A percentile compares a stretch with the other conserved stretches of the same genome.
Conservation (phyloP, 208 protist genomes). For the Leptomonas pyrrhocoris region DNA sequence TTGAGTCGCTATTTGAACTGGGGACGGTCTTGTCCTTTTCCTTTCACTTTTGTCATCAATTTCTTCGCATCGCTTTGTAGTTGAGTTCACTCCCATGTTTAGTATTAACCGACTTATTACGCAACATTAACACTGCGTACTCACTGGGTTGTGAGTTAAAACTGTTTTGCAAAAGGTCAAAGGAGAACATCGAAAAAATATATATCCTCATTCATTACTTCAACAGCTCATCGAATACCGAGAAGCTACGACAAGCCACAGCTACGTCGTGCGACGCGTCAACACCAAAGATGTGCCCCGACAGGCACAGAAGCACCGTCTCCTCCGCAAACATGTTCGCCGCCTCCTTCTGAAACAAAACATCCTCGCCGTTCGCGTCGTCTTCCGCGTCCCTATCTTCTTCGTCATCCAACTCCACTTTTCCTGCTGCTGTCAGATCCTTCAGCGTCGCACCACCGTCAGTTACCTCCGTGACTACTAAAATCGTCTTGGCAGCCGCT, state of each 20-base stretch:
- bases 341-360: conserved; percentile 86
- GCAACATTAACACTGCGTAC: no score
- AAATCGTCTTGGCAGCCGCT: background rate
- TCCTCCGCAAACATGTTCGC: conserved; percentile 88
- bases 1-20: no score
- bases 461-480: background rate
- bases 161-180: no score
- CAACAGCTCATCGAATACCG: conserved; percentile 19
- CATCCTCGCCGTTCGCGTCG: conserved; percentile 40
- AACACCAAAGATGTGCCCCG: conserved; percentile 32
- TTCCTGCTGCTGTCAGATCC: conserved; percentile 7
- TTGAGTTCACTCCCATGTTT: no score
- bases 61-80: no score
- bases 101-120: no score
- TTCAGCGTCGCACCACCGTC: background rate
- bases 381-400: background rate
- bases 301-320: conserved; percentile 51
- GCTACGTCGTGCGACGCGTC: background rate
- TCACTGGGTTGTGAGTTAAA: no score
- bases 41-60: no score
- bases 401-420: background rate
- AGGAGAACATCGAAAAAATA: no score
- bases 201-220: background rate
- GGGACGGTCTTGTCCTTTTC: no score
- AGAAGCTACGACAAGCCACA: conserved; percentile 6